phyloP scores from a whole-genome alignment of 2,329 filamentous ascomycete genomes.

The Elsinoe arachidis region DNA sequence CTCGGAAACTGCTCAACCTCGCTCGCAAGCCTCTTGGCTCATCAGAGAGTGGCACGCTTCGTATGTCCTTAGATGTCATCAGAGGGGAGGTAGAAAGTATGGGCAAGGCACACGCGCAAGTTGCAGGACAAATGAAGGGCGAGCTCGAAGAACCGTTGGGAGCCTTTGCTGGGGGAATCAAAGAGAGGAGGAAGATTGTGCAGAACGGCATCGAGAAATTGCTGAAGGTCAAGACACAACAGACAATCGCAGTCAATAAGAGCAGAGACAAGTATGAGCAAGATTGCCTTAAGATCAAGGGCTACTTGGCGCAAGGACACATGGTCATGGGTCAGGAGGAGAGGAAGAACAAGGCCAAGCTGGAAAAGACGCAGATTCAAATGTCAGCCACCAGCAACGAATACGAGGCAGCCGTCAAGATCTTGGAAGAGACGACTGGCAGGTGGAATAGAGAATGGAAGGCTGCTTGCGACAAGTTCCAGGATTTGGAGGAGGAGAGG shows the following conservation, averaged over 20 bases:
- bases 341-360: slow-evolving; percentile 94
- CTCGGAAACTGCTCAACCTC: slow-evolving; percentile 76
- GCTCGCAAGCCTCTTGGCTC: slow-evolving; percentile 85
- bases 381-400: slow-evolving; percentile 84
- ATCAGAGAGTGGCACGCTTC: slow-evolving; percentile 74
- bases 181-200: slow-evolving; percentile 92
- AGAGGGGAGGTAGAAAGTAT: slow-evolving; percentile 86
- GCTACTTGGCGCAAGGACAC: slow-evolving; percentile 93
- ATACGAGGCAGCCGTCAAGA: slow-evolving; percentile 87
- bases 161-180: slow-evolving; percentile 89
- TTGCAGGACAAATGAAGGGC: slow-evolving; percentile 88
- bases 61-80: slow-evolving; percentile 75
- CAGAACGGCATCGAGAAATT: slow-evolving; percentile 91
- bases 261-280: slow-evolving; percentile 92
- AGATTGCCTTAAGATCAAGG: slow-evolving; percentile 96
- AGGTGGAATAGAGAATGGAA: slow-evolving; percentile 99
- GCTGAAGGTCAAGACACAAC: slow-evolving; percentile 84
- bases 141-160: slow-evolving; percentile 89
- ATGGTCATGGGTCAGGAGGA: slow-evolving; percentile 99
- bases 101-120: slow-evolving; percentile 84
- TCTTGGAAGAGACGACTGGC: slow-evolving; percentile 86
- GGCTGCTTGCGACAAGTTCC: slow-evolving; percentile 93
- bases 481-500: slow-evolving; percentile 94
- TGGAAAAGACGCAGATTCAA: slow-evolving; percentile 97
- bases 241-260: slow-evolving; percentile 88